Evolutionary conservation across 352 stramenopile genomes (phyloP).

Genomic region (Pythium brassicae): DNA sequence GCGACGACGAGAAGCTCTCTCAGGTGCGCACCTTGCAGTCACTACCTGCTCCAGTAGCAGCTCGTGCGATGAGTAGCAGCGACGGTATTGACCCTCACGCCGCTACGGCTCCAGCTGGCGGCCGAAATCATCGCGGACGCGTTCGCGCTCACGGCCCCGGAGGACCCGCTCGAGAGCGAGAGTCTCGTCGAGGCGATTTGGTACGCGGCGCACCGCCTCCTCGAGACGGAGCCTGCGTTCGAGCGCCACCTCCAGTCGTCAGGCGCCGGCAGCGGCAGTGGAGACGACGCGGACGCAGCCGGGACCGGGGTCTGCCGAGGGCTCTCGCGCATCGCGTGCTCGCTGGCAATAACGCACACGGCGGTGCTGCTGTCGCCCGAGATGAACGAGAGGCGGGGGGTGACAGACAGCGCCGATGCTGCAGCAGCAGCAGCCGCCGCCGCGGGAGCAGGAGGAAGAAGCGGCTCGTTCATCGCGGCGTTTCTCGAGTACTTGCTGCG

Average conservation of each 20-base stretch:
- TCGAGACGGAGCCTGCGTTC: constrained; percentile 23
- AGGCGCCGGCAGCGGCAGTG: not conserved
- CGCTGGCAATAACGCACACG: constrained; percentile 43
- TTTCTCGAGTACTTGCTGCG: constrained; percentile 64
- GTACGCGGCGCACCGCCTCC: constrained; percentile 20
- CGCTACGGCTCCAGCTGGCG: constrained; percentile 28
- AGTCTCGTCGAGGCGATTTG: constrained; percentile 20
- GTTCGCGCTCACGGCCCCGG: constrained; percentile 28
- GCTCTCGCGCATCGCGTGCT: constrained; percentile 40
- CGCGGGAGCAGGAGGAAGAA: not conserved
- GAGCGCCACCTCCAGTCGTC: constrained; percentile 3
- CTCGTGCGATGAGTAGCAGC: no score
- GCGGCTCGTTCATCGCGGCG: constrained; percentile 13
- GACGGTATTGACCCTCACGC: no score
- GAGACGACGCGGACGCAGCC: constrained; percentile 17
- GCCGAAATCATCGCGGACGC: constrained; percentile 59
- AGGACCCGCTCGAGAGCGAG: constrained; percentile 17
- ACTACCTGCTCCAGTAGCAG: not conserved
- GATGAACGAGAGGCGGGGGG: constrained; percentile 9
- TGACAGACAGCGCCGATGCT: not conserved
- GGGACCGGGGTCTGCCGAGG: constrained; percentile 19
- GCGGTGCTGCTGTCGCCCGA: constrained; percentile 21
- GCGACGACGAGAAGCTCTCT: constrained; percentile 31
- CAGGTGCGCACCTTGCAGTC: constrained; percentile 22
- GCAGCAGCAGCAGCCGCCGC: not conserved